These are phyloP conservation scores for Sarocladium oryzae DNA, from an alignment of 2,329 filamentous ascomycete genomes.

Conservation along the genomic window DNA sequence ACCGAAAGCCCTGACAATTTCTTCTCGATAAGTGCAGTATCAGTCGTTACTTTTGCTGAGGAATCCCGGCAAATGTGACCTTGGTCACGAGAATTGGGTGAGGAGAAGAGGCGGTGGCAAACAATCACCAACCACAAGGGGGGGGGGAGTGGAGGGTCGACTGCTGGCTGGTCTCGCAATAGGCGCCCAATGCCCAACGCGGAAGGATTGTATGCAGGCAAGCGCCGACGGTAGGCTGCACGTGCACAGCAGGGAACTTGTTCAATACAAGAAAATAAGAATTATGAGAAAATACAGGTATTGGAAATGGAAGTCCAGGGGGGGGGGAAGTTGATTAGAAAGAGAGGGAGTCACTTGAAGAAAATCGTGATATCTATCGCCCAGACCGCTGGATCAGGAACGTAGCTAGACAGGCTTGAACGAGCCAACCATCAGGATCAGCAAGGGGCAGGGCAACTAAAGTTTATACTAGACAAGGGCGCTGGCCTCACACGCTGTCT, in stretches of 20 bases:
- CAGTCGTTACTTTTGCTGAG: no score
- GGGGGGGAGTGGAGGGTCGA: background rate
- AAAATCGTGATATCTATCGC: no score
- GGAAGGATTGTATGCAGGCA: conserved; percentile 2
- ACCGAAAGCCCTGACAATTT: background rate
- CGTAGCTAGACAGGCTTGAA: no score
- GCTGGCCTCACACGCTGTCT: no score
- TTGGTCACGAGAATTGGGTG: background rate
- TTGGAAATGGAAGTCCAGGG: background rate
- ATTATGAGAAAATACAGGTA: background rate
- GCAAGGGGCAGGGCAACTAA: background rate
- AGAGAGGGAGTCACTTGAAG: no score
- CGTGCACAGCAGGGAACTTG: background rate
- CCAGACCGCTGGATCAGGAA: background rate
- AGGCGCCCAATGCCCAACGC: conserved; percentile 2
- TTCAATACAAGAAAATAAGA: background rate
- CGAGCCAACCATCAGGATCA: no score
- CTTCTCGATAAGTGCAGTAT: no score
- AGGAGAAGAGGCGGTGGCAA: conserved; percentile 9
- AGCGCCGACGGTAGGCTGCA: background rate
- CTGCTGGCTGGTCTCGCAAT: background rate
- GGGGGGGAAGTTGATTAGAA: background rate
- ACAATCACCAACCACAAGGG: background rate
- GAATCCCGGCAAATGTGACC: background rate
- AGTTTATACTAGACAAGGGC: conserved; percentile 7